Conservation (phyloP, 1,284 basidiomycete species). For the Fomitopsis schrenkii region DNA sequence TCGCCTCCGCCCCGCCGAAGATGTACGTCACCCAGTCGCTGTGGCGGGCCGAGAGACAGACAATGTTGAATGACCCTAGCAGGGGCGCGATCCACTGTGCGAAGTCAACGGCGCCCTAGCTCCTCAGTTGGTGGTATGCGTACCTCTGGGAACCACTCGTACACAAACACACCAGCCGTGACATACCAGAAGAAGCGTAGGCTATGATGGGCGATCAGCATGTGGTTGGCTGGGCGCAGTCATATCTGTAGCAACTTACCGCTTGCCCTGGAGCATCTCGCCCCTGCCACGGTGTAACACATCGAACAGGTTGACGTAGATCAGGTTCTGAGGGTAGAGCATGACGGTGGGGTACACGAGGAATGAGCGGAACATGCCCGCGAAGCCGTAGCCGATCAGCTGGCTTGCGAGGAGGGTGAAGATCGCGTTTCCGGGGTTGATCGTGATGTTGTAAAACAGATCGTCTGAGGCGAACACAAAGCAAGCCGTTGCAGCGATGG, state of each 20-base stretch:
- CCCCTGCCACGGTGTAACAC: slow-evolving; percentile 47
- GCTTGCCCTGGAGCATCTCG: slow-evolving; percentile 43
- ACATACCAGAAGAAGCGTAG: slow-evolving; percentile 48
- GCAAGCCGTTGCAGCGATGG: slow-evolving; percentile 14
- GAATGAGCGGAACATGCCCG: slow-evolving; percentile 11
- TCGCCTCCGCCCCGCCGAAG: slow-evolving; percentile 43
- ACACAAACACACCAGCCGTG: slow-evolving; percentile 36
- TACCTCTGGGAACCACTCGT: slow-evolving; percentile 9
- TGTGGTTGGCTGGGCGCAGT: background rate
- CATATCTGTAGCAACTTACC: slow-evolving; percentile 15
- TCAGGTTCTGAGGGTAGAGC: slow-evolving; percentile 28
- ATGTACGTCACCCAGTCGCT: slow-evolving; percentile 30
- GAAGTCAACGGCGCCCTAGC: background rate
- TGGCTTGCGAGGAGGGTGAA: slow-evolving; percentile 29
- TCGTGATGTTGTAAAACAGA: slow-evolving; percentile 32
- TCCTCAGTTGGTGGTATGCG: background rate
- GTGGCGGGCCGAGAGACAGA: slow-evolving; percentile 7
- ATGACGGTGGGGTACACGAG: slow-evolving; percentile 33
- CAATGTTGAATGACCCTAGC: slow-evolving; percentile 9
- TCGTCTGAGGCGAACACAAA: slow-evolving; percentile 30
- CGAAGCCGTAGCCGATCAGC: slow-evolving; percentile 29
- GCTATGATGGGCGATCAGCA: background rate
- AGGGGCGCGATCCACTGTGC: slow-evolving; percentile 6
- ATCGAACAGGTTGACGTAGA: slow-evolving; percentile 50
- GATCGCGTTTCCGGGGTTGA: slow-evolving; percentile 30